Percentiles rank a stretch among this genome's conserved stretches.
Conservation (phyloP, 441 rosid species). For the Euphorbia schlechtendalii region DNA sequence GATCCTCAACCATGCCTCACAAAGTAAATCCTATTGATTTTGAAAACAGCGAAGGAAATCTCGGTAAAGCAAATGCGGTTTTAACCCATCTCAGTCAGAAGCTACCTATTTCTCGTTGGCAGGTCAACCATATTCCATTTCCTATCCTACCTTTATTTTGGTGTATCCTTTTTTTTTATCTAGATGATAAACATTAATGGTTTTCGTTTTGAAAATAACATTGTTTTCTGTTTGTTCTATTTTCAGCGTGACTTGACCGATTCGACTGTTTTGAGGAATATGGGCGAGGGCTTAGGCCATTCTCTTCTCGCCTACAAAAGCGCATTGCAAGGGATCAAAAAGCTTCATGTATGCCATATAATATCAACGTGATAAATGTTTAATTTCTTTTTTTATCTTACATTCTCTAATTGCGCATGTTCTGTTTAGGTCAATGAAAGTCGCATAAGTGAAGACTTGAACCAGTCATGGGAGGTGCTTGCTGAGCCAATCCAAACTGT, state of each 20-base stretch:
- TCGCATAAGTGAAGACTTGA: conserved; percentile 65
- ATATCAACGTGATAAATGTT: no score
- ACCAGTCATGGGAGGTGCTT: conserved; percentile 87
- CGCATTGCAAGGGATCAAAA: conserved; percentile 66
- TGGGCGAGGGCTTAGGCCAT: conserved; percentile 90
- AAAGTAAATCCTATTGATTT: conserved; percentile 94
- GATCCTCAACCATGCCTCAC: conserved; percentile 98
- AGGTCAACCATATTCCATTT: conserved; percentile 36
- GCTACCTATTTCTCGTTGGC: conserved; percentile 90
- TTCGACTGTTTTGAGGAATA: conserved; percentile 89
- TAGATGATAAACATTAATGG: background rate
- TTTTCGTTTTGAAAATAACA: conserved; percentile 7
- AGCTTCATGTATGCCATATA: conserved; percentile 64
- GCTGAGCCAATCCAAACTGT: conserved; percentile 94
- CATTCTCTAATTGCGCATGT: background rate
- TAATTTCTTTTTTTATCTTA: no score
- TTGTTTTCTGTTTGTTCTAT: conserved; percentile 12
- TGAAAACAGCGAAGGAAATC: conserved; percentile 95
- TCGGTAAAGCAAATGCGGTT: conserved; percentile 82
- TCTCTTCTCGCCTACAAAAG: conserved; percentile 93
- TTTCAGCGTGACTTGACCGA: conserved; percentile 90
- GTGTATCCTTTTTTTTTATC: background rate
- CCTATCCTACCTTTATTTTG: background rate
- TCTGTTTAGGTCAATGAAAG: conserved; percentile 64
- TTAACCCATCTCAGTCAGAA: conserved; percentile 62